Conservation (phyloP, 805 yeast species). For the Kazachstania taianensis region DNA sequence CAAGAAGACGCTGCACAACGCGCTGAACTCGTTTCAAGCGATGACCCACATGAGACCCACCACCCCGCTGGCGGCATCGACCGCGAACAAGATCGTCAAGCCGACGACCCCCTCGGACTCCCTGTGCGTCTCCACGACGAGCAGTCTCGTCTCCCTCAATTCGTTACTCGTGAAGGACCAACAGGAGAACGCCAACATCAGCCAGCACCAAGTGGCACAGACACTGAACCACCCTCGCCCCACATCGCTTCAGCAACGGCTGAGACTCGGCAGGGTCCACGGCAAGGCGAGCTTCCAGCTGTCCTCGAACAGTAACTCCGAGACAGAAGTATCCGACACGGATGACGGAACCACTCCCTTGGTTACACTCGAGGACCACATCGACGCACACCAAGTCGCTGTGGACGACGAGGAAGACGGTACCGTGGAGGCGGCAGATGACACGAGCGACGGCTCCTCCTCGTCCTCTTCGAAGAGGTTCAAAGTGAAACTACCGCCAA, state of each 20-base stretch:
- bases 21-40: constrained; percentile 2
- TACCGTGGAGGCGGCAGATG: constrained; percentile 9
- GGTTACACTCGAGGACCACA: not conserved
- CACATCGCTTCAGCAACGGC: not conserved
- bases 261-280: not conserved
- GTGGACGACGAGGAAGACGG: constrained; percentile 9
- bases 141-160: constrained; percentile 14
- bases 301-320: not conserved
- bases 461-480: constrained; percentile 1
- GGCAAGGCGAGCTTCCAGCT: constrained; percentile 2
- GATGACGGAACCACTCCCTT: not conserved
- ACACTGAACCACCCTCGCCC: not conserved
- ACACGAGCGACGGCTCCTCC: constrained; percentile 7
- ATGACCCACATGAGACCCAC: constrained; percentile 1
- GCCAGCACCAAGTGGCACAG: not conserved
- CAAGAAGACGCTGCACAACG: constrained; percentile 3
- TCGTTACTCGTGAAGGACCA: constrained; percentile 4
- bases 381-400: no score
- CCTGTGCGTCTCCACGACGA: constrained; percentile 12
- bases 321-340: constrained; percentile 1
- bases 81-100: constrained; percentile 6
- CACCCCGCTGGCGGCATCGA: not conserved
- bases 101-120: constrained; percentile 12
- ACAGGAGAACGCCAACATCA: not conserved
- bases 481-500: constrained; percentile 20